Percentiles rank a stretch among this genome's conserved stretches.
phyloP scores from a whole-genome alignment of 306 rosid genomes.

The Casuarina cunninghamiana region DNA sequence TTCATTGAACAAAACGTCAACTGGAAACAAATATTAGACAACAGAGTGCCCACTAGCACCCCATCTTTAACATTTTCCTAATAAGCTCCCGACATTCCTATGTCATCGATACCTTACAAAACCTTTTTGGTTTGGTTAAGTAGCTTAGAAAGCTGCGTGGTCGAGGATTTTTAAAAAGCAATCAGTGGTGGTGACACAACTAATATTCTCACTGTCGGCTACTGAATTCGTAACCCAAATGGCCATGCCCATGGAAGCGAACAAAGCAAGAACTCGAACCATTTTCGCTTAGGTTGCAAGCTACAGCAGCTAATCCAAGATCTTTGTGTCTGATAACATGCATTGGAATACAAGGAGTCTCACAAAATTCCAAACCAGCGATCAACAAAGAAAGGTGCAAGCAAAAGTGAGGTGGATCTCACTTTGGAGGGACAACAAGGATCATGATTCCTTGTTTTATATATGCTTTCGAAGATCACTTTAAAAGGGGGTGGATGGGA shows the following conservation, averaged over 20 bases:
- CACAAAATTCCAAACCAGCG: conserved; percentile 43
- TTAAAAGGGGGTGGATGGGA: conserved; percentile 20
- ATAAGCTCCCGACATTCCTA: not conserved
- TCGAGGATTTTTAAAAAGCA: not conserved
- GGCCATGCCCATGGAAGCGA: not conserved
- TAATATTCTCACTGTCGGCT: not conserved
- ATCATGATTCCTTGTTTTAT: conserved; percentile 29
- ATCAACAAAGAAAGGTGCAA: conserved; percentile 27
- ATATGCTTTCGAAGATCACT: conserved; percentile 40
- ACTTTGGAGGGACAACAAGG: conserved; percentile 57
- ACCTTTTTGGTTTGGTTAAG: not conserved
- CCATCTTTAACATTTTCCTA: not conserved
- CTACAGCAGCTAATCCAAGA: not conserved
- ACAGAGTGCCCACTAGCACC: too few species aligned
- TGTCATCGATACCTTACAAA: not conserved
- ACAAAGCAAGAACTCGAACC: conserved; percentile 2
- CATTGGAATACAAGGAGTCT: conserved; percentile 31
- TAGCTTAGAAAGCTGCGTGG: not conserved
- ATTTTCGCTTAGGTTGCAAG: conserved; percentile 33
- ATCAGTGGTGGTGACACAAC: not conserved
- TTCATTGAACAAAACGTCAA: not conserved
- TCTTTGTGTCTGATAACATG: too few species aligned
- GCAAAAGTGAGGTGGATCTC: conserved; percentile 36
- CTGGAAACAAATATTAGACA: not conserved
- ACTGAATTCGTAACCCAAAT: not conserved